phyloP scores from a whole-genome alignment of 1,139 yeast species.

The Nakaseomyces kungkrabaensis region DNA sequence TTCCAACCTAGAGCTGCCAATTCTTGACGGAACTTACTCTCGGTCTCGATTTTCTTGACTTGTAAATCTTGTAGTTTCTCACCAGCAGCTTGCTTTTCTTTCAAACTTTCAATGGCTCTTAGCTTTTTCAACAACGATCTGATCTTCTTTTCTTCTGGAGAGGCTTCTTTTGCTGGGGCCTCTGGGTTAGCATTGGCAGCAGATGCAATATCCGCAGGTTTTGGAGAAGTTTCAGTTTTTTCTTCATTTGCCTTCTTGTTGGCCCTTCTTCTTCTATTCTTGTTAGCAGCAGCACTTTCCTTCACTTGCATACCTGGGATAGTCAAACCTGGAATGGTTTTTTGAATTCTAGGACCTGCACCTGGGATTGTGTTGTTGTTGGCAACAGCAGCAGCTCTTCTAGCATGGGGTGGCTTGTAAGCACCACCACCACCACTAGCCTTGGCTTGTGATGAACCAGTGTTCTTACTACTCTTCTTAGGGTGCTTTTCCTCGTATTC shows the following conservation, averaged over 20 bases:
- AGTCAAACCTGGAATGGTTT: conserved; percentile 16
- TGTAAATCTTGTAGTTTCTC: conserved; percentile 91
- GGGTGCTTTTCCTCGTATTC: conserved; percentile 44
- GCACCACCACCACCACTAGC: conserved; percentile 49
- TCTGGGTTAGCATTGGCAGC: conserved; percentile 10
- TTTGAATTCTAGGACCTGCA: conserved; percentile 10
- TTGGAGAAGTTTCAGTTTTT: conserved; percentile 21
- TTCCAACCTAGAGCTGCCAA: conserved; percentile 67
- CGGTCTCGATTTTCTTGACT: conserved; percentile 78
- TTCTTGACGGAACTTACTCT: conserved; percentile 66
- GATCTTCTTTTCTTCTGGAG: conserved; percentile 76
- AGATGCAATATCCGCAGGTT: conserved; percentile 14
- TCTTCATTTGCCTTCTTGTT: conserved; percentile 38
- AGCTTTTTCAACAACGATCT: conserved; percentile 84
- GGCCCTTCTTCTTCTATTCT: conserved; percentile 74
- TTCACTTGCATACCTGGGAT: conserved; percentile 30
- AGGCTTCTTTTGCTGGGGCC: conserved; percentile 15
- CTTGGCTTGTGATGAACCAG: conserved; percentile 34
- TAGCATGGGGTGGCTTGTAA: conserved; percentile 92
- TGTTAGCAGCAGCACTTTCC: conserved; percentile 42
- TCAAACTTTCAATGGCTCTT: conserved; percentile 85
- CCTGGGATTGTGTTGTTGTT: conserved; percentile 30
- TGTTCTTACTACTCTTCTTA: conserved; percentile 20
- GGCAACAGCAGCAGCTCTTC: conserved; percentile 39
- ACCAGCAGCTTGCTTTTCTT: conserved; percentile 74